Evolutionary conservation across 106 monocot genomes (phyloP).

Genomic region (Dendrobium officinale): DNA sequence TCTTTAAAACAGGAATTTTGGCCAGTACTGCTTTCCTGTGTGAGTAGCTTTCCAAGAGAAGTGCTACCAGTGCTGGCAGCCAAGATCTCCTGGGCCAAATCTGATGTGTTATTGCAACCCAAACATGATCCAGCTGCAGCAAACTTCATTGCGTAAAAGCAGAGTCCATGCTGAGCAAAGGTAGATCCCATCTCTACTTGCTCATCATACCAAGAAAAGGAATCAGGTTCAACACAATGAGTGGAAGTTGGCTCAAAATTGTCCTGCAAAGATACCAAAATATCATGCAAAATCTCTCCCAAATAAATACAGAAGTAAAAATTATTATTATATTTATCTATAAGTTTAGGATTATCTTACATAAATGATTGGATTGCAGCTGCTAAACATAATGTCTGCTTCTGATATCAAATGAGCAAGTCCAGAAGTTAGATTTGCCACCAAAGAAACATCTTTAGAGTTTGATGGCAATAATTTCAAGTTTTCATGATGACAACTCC

Average conservation of each 20-base stretch:
- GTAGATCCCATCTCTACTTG: constrained; percentile 68
- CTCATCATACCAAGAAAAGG: constrained; percentile 43
- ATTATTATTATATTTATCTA: background rate
- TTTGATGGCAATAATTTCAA: constrained; percentile 26
- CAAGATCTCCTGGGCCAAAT: constrained; percentile 52
- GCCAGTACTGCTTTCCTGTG: constrained; percentile 9
- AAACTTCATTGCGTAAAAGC: constrained; percentile 35
- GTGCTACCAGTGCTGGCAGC: constrained; percentile 40
- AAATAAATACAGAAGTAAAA: background rate
- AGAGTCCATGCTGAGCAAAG: constrained; percentile 71
- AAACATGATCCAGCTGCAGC: constrained; percentile 16
- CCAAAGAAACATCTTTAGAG: constrained; percentile 20
- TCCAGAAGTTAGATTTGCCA: constrained; percentile 40
- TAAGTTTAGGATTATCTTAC: constrained; percentile 31
- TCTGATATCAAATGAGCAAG: constrained; percentile 66
- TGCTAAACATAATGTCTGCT: constrained; percentile 57
- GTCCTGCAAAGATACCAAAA: constrained; percentile 41
- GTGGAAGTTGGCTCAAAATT: constrained; percentile 32
- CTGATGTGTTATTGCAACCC: constrained; percentile 15
- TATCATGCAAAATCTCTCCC: background rate
- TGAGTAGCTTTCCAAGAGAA: constrained; percentile 57
- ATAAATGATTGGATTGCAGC: constrained; percentile 27
- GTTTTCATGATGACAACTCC: constrained; percentile 22
- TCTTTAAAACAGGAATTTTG: constrained; percentile 12
- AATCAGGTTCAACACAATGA: constrained; percentile 37